Evolutionary conservation across 148 eudicot species (phyloP), one percentile per base, ranked within the genome.

Genomic region (Polygonum aviculare): DNA sequence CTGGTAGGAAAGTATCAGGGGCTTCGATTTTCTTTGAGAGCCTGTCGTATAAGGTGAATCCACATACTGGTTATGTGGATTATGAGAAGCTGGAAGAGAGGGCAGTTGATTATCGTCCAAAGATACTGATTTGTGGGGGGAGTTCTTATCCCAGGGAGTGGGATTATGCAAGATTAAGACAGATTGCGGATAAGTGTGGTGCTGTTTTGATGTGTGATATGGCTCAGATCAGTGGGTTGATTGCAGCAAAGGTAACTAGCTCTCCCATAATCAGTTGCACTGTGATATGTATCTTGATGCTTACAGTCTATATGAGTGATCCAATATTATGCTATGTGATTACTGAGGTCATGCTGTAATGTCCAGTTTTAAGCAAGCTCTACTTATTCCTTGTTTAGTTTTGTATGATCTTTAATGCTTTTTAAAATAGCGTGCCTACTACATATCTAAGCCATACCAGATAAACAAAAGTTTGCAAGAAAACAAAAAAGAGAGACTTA

Each of bases 1-100:
- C 81, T 81, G 98, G 98, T n/a, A 92, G 93, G 87, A 92, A 90
- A 79, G 91, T 94, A 5, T 92, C 96, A 0, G 96, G 94, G 59
- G 93, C 97, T n/a, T 95, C 99, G 0, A 95, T 95, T 77, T 95
- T 90, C 87, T 95, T 95, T 77, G 99, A 95, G 79, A 89, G 89
- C 55, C 78, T 95, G 54, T 87, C 97, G 0, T 95, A 95, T 57
- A 90, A 91, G 82, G 92, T 91, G 57, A 88, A 95, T 62, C 88
- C 91, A 14, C 89, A 81, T 10, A 90, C 87, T 55, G 99, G 99
- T 18, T 82, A 71, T 50, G 79, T 93, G 4, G 97, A 95, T 79
- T 92, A 86, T 80, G 99, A 95, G 49, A 90, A 88, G 80, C 86
- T 95, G 55, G 99, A 95, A 83, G 97, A 94, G 78, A 86, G 81